These are phyloP conservation scores for Rhodotorula mucilaginosa DNA, from an alignment of 1,284 basidiomycete genomes.

Conservation along the genomic window DNA sequence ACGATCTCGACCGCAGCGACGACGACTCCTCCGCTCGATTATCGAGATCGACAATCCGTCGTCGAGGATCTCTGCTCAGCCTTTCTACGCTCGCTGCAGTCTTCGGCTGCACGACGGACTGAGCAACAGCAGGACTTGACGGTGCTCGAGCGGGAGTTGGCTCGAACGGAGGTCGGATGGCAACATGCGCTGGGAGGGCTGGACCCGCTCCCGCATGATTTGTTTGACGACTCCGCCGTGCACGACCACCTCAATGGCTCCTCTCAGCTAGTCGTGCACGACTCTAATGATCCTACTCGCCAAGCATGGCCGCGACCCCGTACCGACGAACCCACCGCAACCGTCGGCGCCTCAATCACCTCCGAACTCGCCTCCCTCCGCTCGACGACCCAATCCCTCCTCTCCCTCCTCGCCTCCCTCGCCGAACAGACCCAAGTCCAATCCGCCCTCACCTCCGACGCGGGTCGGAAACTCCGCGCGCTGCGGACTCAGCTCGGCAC, in stretches of 20 bases:
- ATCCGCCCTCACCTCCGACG: conserved; percentile 20
- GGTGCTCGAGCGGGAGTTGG: conserved; percentile 21
- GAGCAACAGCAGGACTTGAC: conserved; percentile 17
- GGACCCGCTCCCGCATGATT: conserved; percentile 8
- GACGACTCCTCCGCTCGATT: conserved; percentile 1
- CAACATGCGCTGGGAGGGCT: conserved; percentile 8
- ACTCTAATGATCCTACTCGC: neutral
- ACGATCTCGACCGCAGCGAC: neutral
- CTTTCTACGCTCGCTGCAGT: conserved; percentile 19
- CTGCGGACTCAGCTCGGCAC: conserved; percentile 19
- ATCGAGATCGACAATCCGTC: conserved; percentile 24
- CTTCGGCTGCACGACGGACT: conserved; percentile 3
- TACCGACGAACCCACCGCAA: neutral
- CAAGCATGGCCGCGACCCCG: too few species aligned
- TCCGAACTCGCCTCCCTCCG: conserved; percentile 19
- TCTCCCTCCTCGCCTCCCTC: conserved; percentile 25
- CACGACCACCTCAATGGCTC: neutral
- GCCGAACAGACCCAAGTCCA: conserved; percentile 32
- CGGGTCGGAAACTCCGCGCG: conserved; percentile 31
- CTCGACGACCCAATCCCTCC: conserved; percentile 23
- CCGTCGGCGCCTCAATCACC: neutral
- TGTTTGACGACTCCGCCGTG: neutral
- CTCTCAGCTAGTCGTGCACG: too few species aligned
- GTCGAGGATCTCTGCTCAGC: conserved; percentile 19
- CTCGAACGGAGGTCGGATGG: conserved; percentile 13